Conservation (phyloP, 2,329 filamentous ascomycete genomes). For the Penicillium brasilianum region DNA sequence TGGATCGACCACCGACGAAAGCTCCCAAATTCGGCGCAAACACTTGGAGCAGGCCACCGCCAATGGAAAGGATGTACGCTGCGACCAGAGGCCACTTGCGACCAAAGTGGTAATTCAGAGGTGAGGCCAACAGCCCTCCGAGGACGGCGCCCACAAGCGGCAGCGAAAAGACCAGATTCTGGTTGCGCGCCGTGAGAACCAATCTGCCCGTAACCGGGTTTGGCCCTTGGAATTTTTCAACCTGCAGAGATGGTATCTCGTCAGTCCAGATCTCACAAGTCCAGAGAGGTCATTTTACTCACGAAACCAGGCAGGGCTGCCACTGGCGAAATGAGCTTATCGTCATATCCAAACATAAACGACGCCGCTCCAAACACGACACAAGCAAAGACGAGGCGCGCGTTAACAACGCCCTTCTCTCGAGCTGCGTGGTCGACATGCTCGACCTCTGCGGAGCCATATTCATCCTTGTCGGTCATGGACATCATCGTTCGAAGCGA, state of each 20-base stretch:
- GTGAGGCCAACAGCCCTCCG: slow-evolving; percentile 40
- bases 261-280: background rate
- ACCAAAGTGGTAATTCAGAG: slow-evolving; percentile 40
- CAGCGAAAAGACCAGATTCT: slow-evolving; percentile 42
- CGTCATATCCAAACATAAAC: slow-evolving; percentile 42
- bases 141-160: slow-evolving; percentile 43
- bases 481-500: slow-evolving; percentile 13
- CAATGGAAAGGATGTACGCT: slow-evolving; percentile 40
- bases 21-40: slow-evolving; percentile 42
- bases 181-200: slow-evolving; percentile 40
- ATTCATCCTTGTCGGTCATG: slow-evolving; percentile 15
- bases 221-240: slow-evolving; percentile 38
- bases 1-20: slow-evolving; percentile 41
- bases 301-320: slow-evolving; percentile 37
- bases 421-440: slow-evolving; percentile 23
- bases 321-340: slow-evolving; percentile 41
- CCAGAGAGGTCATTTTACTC: slow-evolving; percentile 14
- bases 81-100: slow-evolving; percentile 43
- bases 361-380: slow-evolving; percentile 38
- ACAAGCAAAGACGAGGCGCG: slow-evolving; percentile 34
- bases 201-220: slow-evolving; percentile 30
- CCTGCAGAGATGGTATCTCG: slow-evolving; percentile 23
- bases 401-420: slow-evolving; percentile 32
- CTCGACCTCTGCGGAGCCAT: slow-evolving; percentile 24
- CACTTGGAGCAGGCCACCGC: slow-evolving; percentile 43